Percentiles rank a stretch among this genome's conserved stretches.
phyloP scores from a whole-genome alignment of 2,329 filamentous ascomycete species.

The Plectosphaerella plurivora region DNA sequence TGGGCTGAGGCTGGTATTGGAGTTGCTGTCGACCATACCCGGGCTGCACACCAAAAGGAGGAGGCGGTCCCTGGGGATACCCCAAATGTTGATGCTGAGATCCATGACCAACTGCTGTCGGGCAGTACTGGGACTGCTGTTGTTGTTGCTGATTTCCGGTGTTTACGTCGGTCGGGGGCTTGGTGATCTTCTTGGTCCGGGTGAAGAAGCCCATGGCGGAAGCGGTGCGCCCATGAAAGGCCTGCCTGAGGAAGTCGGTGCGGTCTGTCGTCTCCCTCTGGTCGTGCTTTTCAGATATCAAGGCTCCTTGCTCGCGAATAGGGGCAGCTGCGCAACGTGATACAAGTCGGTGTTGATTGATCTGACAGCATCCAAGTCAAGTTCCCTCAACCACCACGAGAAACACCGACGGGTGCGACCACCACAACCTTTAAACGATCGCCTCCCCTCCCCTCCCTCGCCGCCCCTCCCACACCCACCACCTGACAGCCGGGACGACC shows the following conservation, averaged over 20 bases:
- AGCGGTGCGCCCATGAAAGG: neutral
- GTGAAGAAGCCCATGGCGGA: neutral
- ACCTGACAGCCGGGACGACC: no score
- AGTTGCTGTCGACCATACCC: constrained; percentile 17
- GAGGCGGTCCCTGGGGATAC: neutral
- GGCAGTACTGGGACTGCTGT: neutral
- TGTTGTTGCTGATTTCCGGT: neutral
- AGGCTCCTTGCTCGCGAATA: no score
- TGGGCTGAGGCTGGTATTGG: constrained; percentile 23
- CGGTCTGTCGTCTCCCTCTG: no score
- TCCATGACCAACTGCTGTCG: neutral
- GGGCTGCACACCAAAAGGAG: constrained; percentile 6
- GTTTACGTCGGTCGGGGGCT: neutral
- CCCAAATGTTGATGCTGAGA: neutral
- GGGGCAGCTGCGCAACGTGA: no score
- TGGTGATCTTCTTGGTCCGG: neutral
- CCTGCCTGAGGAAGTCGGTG: neutral
- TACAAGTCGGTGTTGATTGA: no score
- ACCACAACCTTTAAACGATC: no score
- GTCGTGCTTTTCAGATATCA: no score
- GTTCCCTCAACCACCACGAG: no score
- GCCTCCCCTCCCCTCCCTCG: no score
- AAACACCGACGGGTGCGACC: no score
- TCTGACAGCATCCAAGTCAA: no score
- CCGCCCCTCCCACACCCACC: no score